Evolutionary conservation across 2,329 filamentous ascomycete genomes (phyloP).

Genomic region (Phaeosphaeria sp.): DNA sequence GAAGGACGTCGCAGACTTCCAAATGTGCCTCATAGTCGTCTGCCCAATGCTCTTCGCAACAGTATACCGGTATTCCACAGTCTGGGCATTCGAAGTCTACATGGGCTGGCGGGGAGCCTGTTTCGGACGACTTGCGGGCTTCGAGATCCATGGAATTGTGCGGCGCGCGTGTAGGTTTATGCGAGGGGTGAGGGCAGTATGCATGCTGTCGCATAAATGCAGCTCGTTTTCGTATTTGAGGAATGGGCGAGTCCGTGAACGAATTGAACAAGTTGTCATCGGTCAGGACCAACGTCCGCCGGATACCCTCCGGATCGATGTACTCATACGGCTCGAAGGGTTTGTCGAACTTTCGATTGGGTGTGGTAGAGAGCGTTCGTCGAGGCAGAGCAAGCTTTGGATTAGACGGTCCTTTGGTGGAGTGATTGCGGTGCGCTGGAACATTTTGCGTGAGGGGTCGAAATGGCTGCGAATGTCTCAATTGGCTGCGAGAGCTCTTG

Average conservation of each 20-base stretch:
- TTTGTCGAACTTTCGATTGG: conserved; percentile 32
- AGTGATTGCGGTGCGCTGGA: conserved; percentile 36
- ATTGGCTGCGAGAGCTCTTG: conserved; percentile 36
- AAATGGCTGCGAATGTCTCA: conserved; percentile 29
- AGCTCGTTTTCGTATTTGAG: conserved; percentile 84
- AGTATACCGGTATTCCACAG: conserved; percentile 92
- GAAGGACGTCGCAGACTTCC: conserved; percentile 87
- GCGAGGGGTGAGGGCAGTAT: conserved; percentile 88
- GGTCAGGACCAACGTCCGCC: conserved; percentile 58
- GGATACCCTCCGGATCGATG: conserved; percentile 42
- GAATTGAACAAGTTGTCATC: conserved; percentile 91
- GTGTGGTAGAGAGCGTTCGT: conserved; percentile 41
- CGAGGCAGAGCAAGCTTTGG: conserved; percentile 31
- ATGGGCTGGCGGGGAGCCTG: conserved; percentile 72
- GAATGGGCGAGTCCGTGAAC: conserved; percentile 86
- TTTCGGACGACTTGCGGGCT: conserved; percentile 62
- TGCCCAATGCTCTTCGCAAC: conserved; percentile 92
- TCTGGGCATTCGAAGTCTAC: conserved; percentile 95
- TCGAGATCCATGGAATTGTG: conserved; percentile 70
- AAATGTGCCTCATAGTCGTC: conserved; percentile 94
- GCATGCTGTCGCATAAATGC: conserved; percentile 93
- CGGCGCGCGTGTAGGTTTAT: conserved; percentile 75
- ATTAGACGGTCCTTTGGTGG: conserved; percentile 38
- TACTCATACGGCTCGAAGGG: conserved; percentile 45
- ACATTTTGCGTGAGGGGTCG: conserved; percentile 32